phyloP scores from a whole-genome alignment of 1,139 yeast genomes.

The Suhomyces yuchorum region DNA sequence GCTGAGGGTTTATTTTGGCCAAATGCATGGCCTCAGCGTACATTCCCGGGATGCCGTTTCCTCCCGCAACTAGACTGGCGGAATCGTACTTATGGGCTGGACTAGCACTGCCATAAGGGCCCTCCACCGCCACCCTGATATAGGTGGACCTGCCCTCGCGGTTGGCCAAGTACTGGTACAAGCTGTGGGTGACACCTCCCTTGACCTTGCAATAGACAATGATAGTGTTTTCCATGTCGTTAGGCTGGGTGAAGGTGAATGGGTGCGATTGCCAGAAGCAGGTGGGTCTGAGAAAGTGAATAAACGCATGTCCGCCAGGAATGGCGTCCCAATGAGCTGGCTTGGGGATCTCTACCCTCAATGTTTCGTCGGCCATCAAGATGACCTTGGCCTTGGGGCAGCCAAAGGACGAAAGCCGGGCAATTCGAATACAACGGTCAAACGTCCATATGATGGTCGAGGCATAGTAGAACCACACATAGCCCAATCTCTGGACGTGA shows the following conservation, averaged over 20 bases:
- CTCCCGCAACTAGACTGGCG: slow-evolving; percentile 47
- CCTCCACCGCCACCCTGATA: slow-evolving; percentile 45
- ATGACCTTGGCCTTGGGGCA: slow-evolving; percentile 38
- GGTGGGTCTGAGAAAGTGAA: slow-evolving; percentile 40
- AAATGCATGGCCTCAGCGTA: slow-evolving; percentile 39
- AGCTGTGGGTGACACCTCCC: slow-evolving; percentile 37
- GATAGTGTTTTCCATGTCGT: slow-evolving; percentile 26
- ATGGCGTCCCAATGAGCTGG: slow-evolving; percentile 44
- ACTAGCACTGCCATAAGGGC: slow-evolving; percentile 47
- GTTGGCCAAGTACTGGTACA: slow-evolving; percentile 24
- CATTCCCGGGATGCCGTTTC: slow-evolving; percentile 53
- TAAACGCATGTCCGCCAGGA: slow-evolving; percentile 56
- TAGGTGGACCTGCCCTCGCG: slow-evolving; percentile 27
- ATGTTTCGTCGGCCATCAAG: slow-evolving; percentile 41
- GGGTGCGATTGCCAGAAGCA: slow-evolving; percentile 48
- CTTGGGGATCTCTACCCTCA: slow-evolving; percentile 42
- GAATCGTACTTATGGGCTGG: slow-evolving; percentile 38
- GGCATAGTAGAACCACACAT: slow-evolving; percentile 41
- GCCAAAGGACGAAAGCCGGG: slow-evolving; percentile 39
- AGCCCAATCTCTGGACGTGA: slow-evolving; percentile 45
- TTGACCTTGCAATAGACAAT: slow-evolving; percentile 39
- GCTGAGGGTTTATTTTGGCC: slow-evolving; percentile 20
- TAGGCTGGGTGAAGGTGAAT: slow-evolving; percentile 30
- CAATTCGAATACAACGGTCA: slow-evolving; percentile 42
- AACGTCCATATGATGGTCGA: slow-evolving; percentile 45